Percentiles rank a stretch among this genome's conserved stretches.
Evolutionary conservation across 768 basidiomycete species (phyloP).

Genomic region (Hydnomerulius pinastri): DNA sequence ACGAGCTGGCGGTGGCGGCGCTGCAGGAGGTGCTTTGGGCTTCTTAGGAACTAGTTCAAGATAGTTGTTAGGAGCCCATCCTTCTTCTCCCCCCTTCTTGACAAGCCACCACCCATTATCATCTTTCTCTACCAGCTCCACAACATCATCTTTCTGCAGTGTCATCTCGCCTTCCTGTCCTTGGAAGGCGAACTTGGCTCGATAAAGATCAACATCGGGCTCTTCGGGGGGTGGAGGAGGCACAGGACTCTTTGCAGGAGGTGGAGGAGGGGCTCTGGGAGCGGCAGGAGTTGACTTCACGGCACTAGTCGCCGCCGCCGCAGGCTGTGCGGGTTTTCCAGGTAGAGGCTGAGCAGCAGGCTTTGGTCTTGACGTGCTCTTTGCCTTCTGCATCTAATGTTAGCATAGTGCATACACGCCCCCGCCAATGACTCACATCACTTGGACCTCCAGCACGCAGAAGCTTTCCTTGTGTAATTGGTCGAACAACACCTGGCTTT

Average conservation of each 20-base stretch:
- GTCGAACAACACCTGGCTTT: constrained; percentile 83
- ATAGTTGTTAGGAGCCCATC: constrained; percentile 96
- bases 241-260: constrained; percentile 44
- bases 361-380: constrained; percentile 38
- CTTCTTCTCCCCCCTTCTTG: constrained; percentile 78
- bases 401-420: constrained; percentile 1
- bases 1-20: constrained; percentile 66
- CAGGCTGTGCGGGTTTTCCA: constrained; percentile 47
- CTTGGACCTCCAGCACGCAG: constrained; percentile 78
- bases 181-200: constrained; percentile 88
- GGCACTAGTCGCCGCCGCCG: constrained; percentile 37
- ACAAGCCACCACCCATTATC: constrained; percentile 99
- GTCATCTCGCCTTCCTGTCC: constrained; percentile 93
- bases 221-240: constrained; percentile 58
- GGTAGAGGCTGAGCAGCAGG: constrained; percentile 56
- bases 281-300: constrained; percentile 23
- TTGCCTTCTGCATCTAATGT: constrained; percentile 44
- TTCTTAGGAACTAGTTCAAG: constrained; percentile 77
- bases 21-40: constrained; percentile 61
- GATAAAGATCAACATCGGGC: constrained; percentile 75
- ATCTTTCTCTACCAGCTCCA: constrained; percentile 90
- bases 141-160: constrained; percentile 86
- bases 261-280: constrained; percentile 38
- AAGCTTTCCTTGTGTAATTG: constrained; percentile 83
- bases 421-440: constrained; percentile 37